Conservation (phyloP, 2,329 filamentous ascomycete species). For the Aureobasidium sp. region DNA sequence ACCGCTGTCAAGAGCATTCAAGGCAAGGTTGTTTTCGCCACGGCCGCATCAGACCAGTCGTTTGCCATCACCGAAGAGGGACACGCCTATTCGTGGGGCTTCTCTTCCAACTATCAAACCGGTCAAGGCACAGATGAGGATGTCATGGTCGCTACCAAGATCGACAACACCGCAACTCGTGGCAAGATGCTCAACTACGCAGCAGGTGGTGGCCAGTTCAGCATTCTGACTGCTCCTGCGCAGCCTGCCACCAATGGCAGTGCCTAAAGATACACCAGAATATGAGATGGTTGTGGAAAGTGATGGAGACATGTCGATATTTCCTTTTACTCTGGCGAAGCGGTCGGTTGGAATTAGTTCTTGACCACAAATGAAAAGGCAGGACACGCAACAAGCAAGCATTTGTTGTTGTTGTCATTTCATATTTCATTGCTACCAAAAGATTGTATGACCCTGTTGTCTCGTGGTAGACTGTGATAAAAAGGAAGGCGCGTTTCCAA, state of each 20-base stretch:
- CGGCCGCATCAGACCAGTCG: conserved; percentile 63
- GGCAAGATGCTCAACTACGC: conserved; percentile 68
- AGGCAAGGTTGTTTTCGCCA: conserved; percentile 26
- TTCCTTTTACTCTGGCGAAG: background rate
- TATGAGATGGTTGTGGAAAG: background rate
- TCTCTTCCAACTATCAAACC: conserved; percentile 73
- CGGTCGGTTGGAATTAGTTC: background rate
- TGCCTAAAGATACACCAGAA: background rate
- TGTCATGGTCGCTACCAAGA: conserved; percentile 65
- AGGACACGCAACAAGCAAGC: conserved; percentile 2
- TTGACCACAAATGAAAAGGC: background rate
- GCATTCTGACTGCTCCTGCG: conserved; percentile 38
- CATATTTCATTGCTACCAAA: background rate
- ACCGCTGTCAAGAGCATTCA: conserved; percentile 52
- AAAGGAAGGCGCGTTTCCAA: background rate
- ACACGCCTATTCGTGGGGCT: conserved; percentile 71
- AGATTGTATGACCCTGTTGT: background rate
- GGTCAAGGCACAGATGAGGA: conserved; percentile 74
- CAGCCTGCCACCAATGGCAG: conserved; percentile 17
- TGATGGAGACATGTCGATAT: background rate
- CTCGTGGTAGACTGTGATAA: background rate
- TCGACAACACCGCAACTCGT: conserved; percentile 77
- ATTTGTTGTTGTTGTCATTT: background rate
- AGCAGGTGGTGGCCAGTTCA: conserved; percentile 85
- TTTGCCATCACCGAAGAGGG: conserved; percentile 64